Evolutionary conservation across 2,329 filamentous ascomycete genomes (phyloP), one percentile per base, ranked within the genome.

Genomic region (Neofusicoccum cordaticola): DNA sequence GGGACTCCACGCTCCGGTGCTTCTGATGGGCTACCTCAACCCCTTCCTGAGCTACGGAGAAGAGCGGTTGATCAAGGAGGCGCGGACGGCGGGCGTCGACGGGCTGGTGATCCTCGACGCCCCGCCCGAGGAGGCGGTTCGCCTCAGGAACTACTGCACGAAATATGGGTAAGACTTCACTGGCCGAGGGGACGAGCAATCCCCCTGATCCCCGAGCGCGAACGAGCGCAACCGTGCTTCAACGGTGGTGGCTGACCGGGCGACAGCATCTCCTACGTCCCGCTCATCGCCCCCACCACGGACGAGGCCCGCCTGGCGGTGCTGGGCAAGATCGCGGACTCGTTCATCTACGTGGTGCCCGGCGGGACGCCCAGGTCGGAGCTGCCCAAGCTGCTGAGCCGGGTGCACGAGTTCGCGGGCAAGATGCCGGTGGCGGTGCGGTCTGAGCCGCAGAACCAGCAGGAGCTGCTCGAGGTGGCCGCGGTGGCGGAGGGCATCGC

Each of bases 11-110:
- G 88, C 90, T 0, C 95, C 95, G 0, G 86, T 99, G 47, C 81
- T 99, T 74, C 85, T 99, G 70, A 99, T 98, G 95, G 95, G 95
- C 72, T 98, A 99, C 85, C 98, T 97, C 81, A 99, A 99, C 82
- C 95, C 95, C 1, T 84, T 98, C 67, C 83, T 97, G 67, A 92
- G 90, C 72, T 98, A 98, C 76, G 95, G 95, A 60, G 95, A 98
- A 80, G 93, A 97, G 80, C 86, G 85, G 66, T 87, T 98, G 78
- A 82, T 98, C 63, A 85, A 87, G 71, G 93, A 98, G 78, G 92
- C 92, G 77, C 89, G 90, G 75, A 22, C 22, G 22, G 22, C 22
- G 2, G 92, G 93, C 34, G 88, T 22, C 22, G 22, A 22, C 79
- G 95, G 94, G 65, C 98, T 98, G 80, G 97, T 98, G 73, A 89